Base-by-base conservation (phyloP, 202 grass and related monocot species). In the Schoenoplectus triqueter region DNA sequence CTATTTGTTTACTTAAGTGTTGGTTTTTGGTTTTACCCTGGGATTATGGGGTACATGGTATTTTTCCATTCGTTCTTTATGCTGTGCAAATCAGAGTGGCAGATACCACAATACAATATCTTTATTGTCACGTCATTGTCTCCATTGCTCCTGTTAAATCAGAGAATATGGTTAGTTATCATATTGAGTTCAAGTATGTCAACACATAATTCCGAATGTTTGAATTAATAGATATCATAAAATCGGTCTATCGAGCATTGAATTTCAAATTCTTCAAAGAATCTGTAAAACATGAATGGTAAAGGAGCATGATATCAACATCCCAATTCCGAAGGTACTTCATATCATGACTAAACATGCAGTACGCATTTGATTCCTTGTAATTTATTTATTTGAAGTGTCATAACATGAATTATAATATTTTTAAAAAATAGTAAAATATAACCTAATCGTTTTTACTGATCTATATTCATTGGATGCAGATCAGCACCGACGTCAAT, bases 101-200 rank as follows among this genome's bases (percentile, higher is more conserved):
- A 97, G 21, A 97, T 86, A 15, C 94, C 94, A 46, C 94, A 97
- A 71, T 75, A 97, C 7, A 97, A n/a, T 1, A 93, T 93, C 79
- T 93, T 93, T 50, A 97, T 89, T 3, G 88, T 87, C 2, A 97
- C 91, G 10, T 97, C 94, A 54, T 90, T 66, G 0, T 92, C 94
- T 52, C 93, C 88, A 2, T 89, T 95, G 69, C 77, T 88, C 78
- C 93, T 95, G 85, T 40, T 76, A 10, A 56, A 68, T 78, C 47
- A 70, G 42, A 71, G 42, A 71, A 6, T 42, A 42, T 18, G 59
- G 1, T 80, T 56, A 70, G 14, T 46, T 48, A 41, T 73, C 72
- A 66, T 82, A 0, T 5, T 48, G 48, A 42, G 31, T 84, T 59
- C 72, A 87, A 57, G 73, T 10, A 77, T 77, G 21, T 6, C 10